Evolutionary conservation across 305 asterid species (phyloP), one percentile per base, ranked within the genome.

Genomic region (Fraxinus albicans): DNA sequence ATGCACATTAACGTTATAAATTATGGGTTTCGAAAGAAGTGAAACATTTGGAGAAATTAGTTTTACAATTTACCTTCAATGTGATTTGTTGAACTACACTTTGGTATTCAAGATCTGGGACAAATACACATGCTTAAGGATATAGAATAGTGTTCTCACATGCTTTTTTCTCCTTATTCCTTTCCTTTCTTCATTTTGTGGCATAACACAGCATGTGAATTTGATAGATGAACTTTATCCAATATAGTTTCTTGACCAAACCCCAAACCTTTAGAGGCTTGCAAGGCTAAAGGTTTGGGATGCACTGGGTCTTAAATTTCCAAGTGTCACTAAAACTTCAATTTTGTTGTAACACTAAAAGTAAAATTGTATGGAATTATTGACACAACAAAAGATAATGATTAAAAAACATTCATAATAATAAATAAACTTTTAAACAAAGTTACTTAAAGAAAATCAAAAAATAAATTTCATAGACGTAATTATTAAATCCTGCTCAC

Each of bases 11-110:
- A 77, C 44, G 34, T 73, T 8, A 67, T 70, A 77, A 58, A 73
- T 80, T 76, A 21, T 81, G 77, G 76, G 36, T 40, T 79, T n/a
- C 69, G 27, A 53, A 15, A 35, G 53, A 74, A 31, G 38, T 77
- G 47, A 73, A 82, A 35, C 82, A 42, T 47, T 63, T 65, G 33
- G 55, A 42, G 69, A 60, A 36, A 25, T 67, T 36, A n/a, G 69
- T 44, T 65, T 79, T 73, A 47, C 75, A 35, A 35, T 58, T 9
- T 79, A 27, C 47, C 70, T 60, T 53, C 73, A 10, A 27, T 79
- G 27, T 50, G 78, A 69, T 76, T 79, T 76, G 13, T 55, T 33
- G 35, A 67, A 67, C 35, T 67, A 12, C 35, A 67, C 8, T 65
- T 67, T 10, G n/a, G 74, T 9, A 23, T 25, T 27, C 33, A 34